Evolutionary conservation across 129 eudicot species (phyloP), one percentile per base, ranked within the genome.

Genomic region (Flaveria sonorensis): DNA sequence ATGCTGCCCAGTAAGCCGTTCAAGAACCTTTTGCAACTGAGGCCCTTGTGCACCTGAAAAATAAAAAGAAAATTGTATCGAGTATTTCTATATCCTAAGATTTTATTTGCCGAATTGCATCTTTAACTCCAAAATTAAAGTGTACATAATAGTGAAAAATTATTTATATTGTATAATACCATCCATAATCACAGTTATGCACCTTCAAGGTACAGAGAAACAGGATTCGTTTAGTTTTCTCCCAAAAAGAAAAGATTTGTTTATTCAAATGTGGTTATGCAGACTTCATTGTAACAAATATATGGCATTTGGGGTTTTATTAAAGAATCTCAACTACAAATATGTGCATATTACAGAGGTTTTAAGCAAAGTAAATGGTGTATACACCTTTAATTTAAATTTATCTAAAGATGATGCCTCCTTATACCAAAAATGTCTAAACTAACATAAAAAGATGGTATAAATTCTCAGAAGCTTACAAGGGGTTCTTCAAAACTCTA

Each of bases 1-100:
- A 80, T 84, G 85, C 66, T 94, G 98, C 50, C 96, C 97, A 52
- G 98, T 94, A 64, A 89, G 88, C 74, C 91, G 82, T 81, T 89
- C 96, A 79, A 94, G 88, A 67, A 88, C 89, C 75, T 91, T 91
- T 84, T 87, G 96, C 73, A 94, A 71, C 78, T 91, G 90, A 18
- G 89, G 85, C 79, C 98, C 98, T 94, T 91, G 92, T 45, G 89
- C 80, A 72, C 98, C 97, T 93, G 82, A 73, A 51, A 57, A 6
- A 26, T 12, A n/a, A 61, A 26, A 45, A 11, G 2, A 45, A 8
- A 1, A 14, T 20, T 7, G 0, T 8, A 40, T 57, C 65, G 9
- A 64, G 43, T 56, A 53, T 56, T 66, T 26, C 45, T 12, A 75
- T 52, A 15, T 45, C 56, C 9, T 21, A 70, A 60, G 56, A 19